Base-by-base conservation (phyloP, 305 asterid species). In the Fraxinus floribunda region DNA sequence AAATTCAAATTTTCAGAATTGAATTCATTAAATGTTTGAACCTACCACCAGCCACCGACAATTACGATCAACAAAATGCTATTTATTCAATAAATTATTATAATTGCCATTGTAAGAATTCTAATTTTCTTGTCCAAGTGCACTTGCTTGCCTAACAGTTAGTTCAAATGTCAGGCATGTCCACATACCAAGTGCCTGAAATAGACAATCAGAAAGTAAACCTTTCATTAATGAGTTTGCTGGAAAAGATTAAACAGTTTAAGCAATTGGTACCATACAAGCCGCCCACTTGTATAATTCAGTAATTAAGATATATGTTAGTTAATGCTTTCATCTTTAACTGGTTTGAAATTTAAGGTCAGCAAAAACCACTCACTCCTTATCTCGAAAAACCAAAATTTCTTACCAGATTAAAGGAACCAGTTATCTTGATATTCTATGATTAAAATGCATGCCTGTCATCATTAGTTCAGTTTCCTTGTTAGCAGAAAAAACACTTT, bases 401-500 rank as follows among this genome's bases (percentile, higher is more conserved):
- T 68, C 20, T 3, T 5, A 34, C 39, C 18, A 68, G 8, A 68
- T 68, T 26, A 66, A 66, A 66, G 18, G 35, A 11, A 32, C 18
- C 74, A 26, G 9, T 29, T 68, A 68, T 68, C 36, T 29, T 68
- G 18, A 68, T 66, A 66, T 68, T 68, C 7, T 29, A 62, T 22
- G 16, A 62, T 62, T 18, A 62, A 62, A 62, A 15, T 18, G 71
- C 35, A 26, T 22, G 35, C 35, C 73, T 24, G 73, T 64, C 73
- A 64, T 64, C 32, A 24, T 26, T 83, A 78, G 62, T 20, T 80
- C 79, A 73, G 86, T 81, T 82, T 78, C 84, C 85, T 77, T 35
- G 80, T 71, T 83, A 77, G 77, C 80, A 77, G 80, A 78, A 84
- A 84, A 84, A 85, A 60, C 72, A 75, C 38, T 79, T 55, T 20